phyloP scores from a whole-genome alignment of 139 green algal genomes.

The Coccomyxa sp. region DNA sequence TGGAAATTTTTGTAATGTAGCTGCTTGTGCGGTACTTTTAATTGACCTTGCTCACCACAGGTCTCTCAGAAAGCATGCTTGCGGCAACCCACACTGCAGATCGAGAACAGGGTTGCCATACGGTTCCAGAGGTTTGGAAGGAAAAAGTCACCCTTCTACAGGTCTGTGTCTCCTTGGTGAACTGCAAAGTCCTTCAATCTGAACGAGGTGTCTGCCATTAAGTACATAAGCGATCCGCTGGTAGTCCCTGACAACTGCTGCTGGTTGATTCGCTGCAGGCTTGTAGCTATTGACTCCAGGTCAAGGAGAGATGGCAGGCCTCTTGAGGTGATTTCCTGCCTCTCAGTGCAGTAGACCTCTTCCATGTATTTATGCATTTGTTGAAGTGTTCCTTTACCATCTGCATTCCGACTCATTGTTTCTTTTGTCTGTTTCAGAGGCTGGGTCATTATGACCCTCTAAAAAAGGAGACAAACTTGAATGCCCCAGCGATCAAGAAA shows the following conservation, averaged over 20 bases:
- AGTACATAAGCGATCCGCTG: too few species aligned
- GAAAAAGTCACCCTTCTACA: constrained; percentile 86
- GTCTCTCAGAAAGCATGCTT: neutral
- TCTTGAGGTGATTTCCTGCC: constrained; percentile 48
- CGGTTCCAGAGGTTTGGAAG: constrained; percentile 86
- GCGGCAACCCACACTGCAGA: neutral
- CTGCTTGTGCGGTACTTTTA: too few species aligned
- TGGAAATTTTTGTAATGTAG: too few species aligned
- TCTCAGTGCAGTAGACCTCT: too few species aligned
- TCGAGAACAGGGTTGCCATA: constrained; percentile 41
- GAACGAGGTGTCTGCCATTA: too few species aligned
- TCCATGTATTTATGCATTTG: too few species aligned
- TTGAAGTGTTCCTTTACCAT: too few species aligned
- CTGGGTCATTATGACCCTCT: constrained; percentile 87
- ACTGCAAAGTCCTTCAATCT: too few species aligned
- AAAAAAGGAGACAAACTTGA: constrained; percentile 86
- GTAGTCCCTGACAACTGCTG: too few species aligned
- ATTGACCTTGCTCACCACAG: constrained; percentile 6
- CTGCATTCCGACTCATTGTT: constrained; percentile 1
- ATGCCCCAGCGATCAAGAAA: constrained; percentile 92
- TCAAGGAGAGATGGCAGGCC: constrained; percentile 75
- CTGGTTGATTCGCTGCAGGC: constrained; percentile 15
- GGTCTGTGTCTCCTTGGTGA: neutral
- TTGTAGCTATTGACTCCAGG: constrained; percentile 87
- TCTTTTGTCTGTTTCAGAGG: constrained; percentile 32